Conservation (phyloP, 2,329 filamentous ascomycete species). For the Apiospora malaysiana region DNA sequence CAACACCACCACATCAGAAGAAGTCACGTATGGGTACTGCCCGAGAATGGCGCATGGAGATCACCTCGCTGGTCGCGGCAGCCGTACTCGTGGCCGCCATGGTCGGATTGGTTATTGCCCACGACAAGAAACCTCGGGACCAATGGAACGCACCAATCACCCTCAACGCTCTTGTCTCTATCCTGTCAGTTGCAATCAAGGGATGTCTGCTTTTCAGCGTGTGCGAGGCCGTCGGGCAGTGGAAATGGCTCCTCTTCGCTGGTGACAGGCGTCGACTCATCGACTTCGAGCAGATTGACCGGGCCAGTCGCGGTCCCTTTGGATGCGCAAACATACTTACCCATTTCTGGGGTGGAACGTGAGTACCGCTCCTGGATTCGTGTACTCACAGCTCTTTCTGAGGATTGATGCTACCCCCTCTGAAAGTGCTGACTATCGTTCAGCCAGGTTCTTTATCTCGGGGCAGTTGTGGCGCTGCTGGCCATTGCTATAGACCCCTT, state of each 20-base stretch:
- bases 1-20: neutral
- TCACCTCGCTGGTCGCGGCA: neutral
- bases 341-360: neutral
- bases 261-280: neutral
- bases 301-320: conserved; percentile 20
- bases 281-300: conserved; percentile 3
- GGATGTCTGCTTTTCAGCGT: conserved; percentile 10
- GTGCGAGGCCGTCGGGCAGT: conserved; percentile 19
- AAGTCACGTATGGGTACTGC: neutral
- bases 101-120: neutral
- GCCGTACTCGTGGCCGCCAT: neutral
- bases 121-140: neutral
- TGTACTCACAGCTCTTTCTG: neutral
- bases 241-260: conserved; percentile 20
- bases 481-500: conserved; percentile 17
- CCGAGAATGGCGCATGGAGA: neutral
- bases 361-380: neutral
- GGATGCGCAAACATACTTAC: neutral
- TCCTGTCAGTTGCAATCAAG: conserved; percentile 16
- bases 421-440: neutral
- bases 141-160: neutral
- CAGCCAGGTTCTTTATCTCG: neutral
- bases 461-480: neutral
- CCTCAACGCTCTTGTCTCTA: conserved; percentile 18
- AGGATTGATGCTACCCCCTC: too few species aligned